A percentile compares a stretch with the other conserved stretches of the same genome.
Conservation (phyloP, 108 stramenopile species). For the Nitzschia inconspicua region DNA sequence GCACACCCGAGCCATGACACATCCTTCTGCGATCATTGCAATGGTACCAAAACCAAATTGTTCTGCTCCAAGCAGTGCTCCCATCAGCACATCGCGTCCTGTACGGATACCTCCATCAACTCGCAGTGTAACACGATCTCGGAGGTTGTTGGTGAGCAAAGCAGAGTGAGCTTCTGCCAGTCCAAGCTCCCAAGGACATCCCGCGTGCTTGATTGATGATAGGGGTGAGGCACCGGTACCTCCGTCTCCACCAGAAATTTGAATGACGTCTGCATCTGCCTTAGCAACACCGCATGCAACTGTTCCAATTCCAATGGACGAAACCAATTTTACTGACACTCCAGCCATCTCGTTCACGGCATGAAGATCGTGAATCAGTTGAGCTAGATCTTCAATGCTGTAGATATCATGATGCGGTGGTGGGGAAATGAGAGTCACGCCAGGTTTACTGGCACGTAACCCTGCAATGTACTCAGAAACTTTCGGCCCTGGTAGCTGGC, state of each 20-base stretch:
- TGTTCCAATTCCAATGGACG: slow-evolving; percentile 94
- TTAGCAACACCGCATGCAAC: slow-evolving; percentile 95
- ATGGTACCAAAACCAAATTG: slow-evolving; percentile 94
- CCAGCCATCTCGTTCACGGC: slow-evolving; percentile 89
- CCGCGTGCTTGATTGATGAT: slow-evolving; percentile 90
- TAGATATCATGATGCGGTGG: slow-evolving; percentile 97
- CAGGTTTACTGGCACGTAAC: slow-evolving; percentile 83
- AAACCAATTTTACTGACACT: slow-evolving; percentile 96
- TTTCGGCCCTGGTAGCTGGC: slow-evolving; percentile 91
- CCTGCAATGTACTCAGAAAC: slow-evolving; percentile 93
- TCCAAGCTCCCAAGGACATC: slow-evolving; percentile 93
- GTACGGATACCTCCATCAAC: slow-evolving; percentile 93
- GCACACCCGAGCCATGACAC: slow-evolving; percentile 95
- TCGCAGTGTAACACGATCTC: slow-evolving; percentile 85
- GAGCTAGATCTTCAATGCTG: slow-evolving; percentile 95
- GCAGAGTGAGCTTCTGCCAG: slow-evolving; percentile 91
- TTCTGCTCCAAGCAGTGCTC: slow-evolving; percentile 91
- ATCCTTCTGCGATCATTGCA: slow-evolving; percentile 95
- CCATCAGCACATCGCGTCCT: slow-evolving; percentile 87
- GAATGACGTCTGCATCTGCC: slow-evolving; percentile 94
- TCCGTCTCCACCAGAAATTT: slow-evolving; percentile 91
- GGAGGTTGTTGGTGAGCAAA: slow-evolving; percentile 80
- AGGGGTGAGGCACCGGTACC: slow-evolving; percentile 94
- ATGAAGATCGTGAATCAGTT: slow-evolving; percentile 94
- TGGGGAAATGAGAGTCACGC: slow-evolving; percentile 92